A percentile compares a stretch with the other conserved stretches of the same genome.
These are phyloP conservation scores for Hermanozyma aechmeae DNA, from an alignment of 805 yeast genomes.

Conservation along the genomic window DNA sequence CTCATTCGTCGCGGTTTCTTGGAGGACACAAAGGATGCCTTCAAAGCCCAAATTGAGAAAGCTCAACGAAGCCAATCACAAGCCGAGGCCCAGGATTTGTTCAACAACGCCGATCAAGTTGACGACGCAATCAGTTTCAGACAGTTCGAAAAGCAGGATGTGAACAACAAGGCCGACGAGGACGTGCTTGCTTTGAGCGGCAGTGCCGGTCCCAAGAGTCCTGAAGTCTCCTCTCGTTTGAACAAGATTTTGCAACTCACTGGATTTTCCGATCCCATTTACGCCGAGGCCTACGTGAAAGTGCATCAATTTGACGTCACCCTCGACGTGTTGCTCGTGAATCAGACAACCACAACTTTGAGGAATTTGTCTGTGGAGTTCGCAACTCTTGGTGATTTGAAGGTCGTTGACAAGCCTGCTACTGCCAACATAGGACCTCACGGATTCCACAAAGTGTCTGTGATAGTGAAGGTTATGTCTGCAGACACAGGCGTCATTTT, in stretches of 20 bases:
- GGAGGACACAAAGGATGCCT: slow-evolving; percentile 82
- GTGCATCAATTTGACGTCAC: slow-evolving; percentile 97
- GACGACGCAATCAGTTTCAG: slow-evolving; percentile 76
- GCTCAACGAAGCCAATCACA: slow-evolving; percentile 52
- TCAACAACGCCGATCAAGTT: slow-evolving; percentile 60
- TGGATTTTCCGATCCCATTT: slow-evolving; percentile 97
- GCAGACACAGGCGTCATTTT: slow-evolving; percentile 98
- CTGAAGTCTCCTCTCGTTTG: slow-evolving; percentile 65
- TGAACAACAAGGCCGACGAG: slow-evolving; percentile 25
- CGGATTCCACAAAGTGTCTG: slow-evolving; percentile 84
- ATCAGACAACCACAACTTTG: slow-evolving; percentile 86
- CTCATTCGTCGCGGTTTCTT: slow-evolving; percentile 63
- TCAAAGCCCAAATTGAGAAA: slow-evolving; percentile 54
- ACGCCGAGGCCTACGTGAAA: slow-evolving; percentile 93
- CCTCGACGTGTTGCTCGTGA: slow-evolving; percentile 85
- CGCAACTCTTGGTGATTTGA: slow-evolving; percentile 92
- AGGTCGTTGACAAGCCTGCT: slow-evolving; percentile 85
- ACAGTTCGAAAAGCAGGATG: slow-evolving; percentile 50
- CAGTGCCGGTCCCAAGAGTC: slow-evolving; percentile 41
- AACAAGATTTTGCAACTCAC: slow-evolving; percentile 87
- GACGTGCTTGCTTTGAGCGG: slow-evolving; percentile 48
- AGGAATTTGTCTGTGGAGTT: slow-evolving; percentile 89
- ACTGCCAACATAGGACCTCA: slow-evolving; percentile 94
- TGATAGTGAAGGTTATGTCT: slow-evolving; percentile 88
- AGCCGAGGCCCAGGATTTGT: slow-evolving; percentile 46